Base-by-base conservation (phyloP, 2,329 filamentous ascomycete species). In the Stagonosporopsis cucurbitacearum region DNA sequence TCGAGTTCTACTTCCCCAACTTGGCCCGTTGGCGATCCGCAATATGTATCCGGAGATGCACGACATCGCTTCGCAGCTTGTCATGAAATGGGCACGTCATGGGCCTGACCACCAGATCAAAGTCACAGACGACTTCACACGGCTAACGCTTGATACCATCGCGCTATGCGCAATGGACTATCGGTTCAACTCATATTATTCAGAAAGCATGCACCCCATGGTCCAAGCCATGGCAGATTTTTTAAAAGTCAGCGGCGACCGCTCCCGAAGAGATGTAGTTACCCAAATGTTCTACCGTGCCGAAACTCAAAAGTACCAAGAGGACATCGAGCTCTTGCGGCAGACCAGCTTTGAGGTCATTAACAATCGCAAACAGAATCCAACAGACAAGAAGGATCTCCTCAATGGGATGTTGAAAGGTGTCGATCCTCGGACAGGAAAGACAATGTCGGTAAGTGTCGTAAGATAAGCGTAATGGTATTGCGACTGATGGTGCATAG, bases 11-110 rank as follows among this genome's bases (percentile, higher is more conserved):
- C 82, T 88, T 65, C 88, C 88, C 0, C 87, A 87, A 2, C 90
- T 91, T 69, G 88, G 88, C 0, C 88, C 88, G 0, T 72, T 90
- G 20, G 80, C 84, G 1, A 90, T 92, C 64, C 81, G 84, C 32
- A 78, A 75, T 52, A 91, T 91, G 88, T 91, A 88, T 58, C 80
- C 83, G 57, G 76, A 77, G 64, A 74, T 73, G 71, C 68, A 73
- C 42, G 88, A 90, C 62, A 85, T 90, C 57, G 83, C 86, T 4
- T 79, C 80, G 0, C 88, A 91, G 67, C 74, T 91, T 45, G 81
- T 83, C 9, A 79, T 89, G 75, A 90, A 90, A 71, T 87, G 87
- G 82, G 87, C 87, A 17, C 81, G 88, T 30, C 80, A 85, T 47
- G 72, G 74, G 4, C 51, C 71, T 1, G 62, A 71, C 8, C 62